Percentiles rank a stretch among this genome's conserved stretches.
These are phyloP conservation scores for Piedraia hortae DNA, from an alignment of 2,329 filamentous ascomycete genomes.

Conservation along the genomic window DNA sequence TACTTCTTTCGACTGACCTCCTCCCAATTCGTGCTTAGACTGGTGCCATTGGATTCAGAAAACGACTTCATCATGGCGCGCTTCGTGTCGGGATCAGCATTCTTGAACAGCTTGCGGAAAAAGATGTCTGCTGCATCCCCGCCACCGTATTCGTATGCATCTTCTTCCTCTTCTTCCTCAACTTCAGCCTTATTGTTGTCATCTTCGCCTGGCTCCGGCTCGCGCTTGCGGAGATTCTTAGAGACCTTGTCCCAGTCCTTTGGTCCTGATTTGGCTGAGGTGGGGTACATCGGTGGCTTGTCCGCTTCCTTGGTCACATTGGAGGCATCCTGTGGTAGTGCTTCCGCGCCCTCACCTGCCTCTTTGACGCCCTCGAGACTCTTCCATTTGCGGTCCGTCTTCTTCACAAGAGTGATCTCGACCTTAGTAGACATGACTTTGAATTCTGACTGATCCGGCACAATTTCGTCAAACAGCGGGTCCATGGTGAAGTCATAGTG, in stretches of 20 bases:
- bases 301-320: conserved; percentile 3
- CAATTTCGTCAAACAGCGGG: conserved; percentile 39
- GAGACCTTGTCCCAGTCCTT: conserved; percentile 82
- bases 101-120: conserved; percentile 72
- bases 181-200: conserved; percentile 6
- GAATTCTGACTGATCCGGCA: conserved; percentile 30
- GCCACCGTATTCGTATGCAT: conserved; percentile 25
- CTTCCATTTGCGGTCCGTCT: conserved; percentile 39
- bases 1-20: conserved; percentile 50
- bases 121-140: conserved; percentile 47
- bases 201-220: too few relatives aligned
- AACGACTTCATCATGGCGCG: conserved; percentile 97
- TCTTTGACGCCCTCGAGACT: conserved; percentile 21
- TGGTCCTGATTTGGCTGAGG: conserved; percentile 53
- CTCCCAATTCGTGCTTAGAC: conserved; percentile 73
- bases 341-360: conserved; percentile 1
- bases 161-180: conserved; percentile 6
- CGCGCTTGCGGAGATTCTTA: conserved; percentile 20
- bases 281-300: conserved; percentile 40
- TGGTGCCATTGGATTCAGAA: conserved; percentile 75
- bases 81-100: conserved; percentile 48
- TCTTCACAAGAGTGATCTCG: conserved; percentile 47
- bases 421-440: conserved; percentile 52
- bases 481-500: conserved; percentile 35
- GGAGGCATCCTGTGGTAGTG: conserved; percentile 1